Evolutionary conservation across 352 stramenopile genomes (phyloP).

Genomic region (Globisporangium spinosum): DNA sequence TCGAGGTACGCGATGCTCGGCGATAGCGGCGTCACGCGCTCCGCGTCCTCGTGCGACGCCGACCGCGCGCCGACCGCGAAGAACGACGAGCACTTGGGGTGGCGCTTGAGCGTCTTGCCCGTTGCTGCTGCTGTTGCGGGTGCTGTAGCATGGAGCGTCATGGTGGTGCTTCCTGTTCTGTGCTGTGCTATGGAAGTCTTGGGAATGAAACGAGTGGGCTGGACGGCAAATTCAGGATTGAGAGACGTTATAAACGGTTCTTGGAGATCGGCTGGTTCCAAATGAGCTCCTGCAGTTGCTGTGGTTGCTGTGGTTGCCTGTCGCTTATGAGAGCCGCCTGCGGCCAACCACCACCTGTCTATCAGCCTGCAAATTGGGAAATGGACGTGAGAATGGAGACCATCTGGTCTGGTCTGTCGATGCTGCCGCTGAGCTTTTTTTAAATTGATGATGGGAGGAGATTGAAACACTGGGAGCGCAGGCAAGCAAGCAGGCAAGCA

Average conservation of each 20-base stretch:
- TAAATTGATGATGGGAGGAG: conserved; percentile 9
- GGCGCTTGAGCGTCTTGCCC: conserved; percentile 5
- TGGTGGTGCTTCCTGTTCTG: not conserved
- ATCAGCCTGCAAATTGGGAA: not conserved
- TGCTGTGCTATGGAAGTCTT: not conserved
- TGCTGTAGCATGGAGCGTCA: not conserved
- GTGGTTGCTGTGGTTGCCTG: not conserved
- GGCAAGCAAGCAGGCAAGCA: not conserved
- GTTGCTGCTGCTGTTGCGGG: not conserved
- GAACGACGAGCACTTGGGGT: conserved; percentile 10
- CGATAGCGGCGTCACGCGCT: not conserved
- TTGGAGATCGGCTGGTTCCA: not conserved
- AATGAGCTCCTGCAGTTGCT: not conserved
- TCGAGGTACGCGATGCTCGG: conserved; percentile 12
- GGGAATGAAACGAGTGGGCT: not conserved
- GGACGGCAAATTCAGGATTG: conserved; percentile 4
- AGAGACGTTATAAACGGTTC: not conserved
- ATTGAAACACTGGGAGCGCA: not conserved
- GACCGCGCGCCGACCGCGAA: not conserved
- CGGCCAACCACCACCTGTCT: not conserved
- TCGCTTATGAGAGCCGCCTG: not conserved
- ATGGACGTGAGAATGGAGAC: not conserved
- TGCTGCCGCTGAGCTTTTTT: not conserved
- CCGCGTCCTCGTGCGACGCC: not conserved
- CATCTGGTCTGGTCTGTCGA: not conserved